Conservation (phyloP, 768 basidiomycete species). For the Trametes gibbosa region DNA sequence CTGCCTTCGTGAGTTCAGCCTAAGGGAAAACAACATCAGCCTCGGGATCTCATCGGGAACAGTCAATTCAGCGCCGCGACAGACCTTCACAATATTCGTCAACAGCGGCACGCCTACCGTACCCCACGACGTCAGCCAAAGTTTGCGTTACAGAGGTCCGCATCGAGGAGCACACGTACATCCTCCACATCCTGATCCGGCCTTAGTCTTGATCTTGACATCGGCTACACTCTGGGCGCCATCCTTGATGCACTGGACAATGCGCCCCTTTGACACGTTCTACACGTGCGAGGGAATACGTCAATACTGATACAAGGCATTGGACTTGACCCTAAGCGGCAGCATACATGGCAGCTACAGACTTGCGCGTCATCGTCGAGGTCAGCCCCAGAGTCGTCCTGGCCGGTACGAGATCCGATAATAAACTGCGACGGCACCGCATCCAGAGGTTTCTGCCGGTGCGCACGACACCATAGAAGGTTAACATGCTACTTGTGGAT, state of each 20-base stretch:
- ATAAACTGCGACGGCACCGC: conserved; percentile 67
- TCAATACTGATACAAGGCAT: background rate
- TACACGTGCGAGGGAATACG: conserved; percentile 25
- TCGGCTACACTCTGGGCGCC: conserved; percentile 49
- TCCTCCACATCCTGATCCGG: conserved; percentile 71
- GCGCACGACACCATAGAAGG: background rate
- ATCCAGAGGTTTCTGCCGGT: conserved; percentile 57
- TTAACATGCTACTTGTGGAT: background rate
- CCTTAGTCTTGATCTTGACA: conserved; percentile 66
- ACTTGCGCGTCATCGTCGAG: conserved; percentile 71
- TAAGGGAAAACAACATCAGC: conserved; percentile 36
- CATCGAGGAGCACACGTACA: conserved; percentile 27
- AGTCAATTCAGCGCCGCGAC: background rate
- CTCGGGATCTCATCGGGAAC: conserved; percentile 20
- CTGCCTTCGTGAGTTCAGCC: conserved; percentile 66
- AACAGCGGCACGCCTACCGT: conserved; percentile 50
- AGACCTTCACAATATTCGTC: conserved; percentile 39
- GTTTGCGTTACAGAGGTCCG: background rate
- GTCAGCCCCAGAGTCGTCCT: conserved; percentile 59
- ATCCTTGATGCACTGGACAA: conserved; percentile 47
- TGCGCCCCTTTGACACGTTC: conserved; percentile 63
- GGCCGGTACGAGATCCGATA: conserved; percentile 47
- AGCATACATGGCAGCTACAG: conserved; percentile 61
- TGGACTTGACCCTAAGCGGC: background rate
- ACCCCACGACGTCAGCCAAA: background rate